phyloP scores from a whole-genome alignment of 768 basidiomycete species.

The Cyclocybe cylindracea region DNA sequence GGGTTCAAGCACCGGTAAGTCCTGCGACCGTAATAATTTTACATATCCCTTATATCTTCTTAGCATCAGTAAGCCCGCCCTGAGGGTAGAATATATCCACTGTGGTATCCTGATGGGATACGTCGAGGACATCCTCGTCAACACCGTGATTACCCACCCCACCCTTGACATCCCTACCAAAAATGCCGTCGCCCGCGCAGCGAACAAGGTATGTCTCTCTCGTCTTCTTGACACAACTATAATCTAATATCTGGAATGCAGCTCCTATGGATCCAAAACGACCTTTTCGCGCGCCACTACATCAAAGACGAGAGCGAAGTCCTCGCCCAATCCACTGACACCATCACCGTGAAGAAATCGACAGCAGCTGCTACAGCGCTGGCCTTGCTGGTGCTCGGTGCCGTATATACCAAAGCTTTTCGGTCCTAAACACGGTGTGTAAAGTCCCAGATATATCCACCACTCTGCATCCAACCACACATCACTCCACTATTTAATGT shows the following conservation, averaged over 20 bases:
- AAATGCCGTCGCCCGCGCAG: conserved; percentile 38
- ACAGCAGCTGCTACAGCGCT: not conserved
- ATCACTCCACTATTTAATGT: too few relatives aligned
- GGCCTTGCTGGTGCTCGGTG: too few relatives aligned
- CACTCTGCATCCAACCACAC: too few relatives aligned
- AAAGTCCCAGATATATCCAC: too few relatives aligned
- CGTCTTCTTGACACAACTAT: not conserved
- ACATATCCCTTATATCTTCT: not conserved
- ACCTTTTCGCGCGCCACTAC: conserved; percentile 46
- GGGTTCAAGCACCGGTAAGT: conserved; percentile 44
- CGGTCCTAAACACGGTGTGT: too few relatives aligned
- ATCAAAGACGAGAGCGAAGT: conserved; percentile 25
- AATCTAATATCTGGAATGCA: conserved; percentile 9
- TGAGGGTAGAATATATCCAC: too few relatives aligned
- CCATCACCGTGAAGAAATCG: not conserved
- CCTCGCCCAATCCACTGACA: not conserved
- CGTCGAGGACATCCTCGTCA: too few relatives aligned
- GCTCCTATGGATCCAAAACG: conserved; percentile 53
- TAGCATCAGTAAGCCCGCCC: not conserved
- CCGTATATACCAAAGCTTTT: too few relatives aligned
- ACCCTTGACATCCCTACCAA: conserved; percentile 40
- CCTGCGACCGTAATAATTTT: not conserved
- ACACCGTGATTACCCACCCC: conserved; percentile 18
- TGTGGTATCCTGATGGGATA: too few relatives aligned
- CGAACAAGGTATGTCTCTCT: conserved; percentile 41